A percentile compares a stretch with the other conserved stretches of the same genome.
phyloP scores from a whole-genome alignment of 768 basidiomycete species.

The Hemileccinum rubropunctum region DNA sequence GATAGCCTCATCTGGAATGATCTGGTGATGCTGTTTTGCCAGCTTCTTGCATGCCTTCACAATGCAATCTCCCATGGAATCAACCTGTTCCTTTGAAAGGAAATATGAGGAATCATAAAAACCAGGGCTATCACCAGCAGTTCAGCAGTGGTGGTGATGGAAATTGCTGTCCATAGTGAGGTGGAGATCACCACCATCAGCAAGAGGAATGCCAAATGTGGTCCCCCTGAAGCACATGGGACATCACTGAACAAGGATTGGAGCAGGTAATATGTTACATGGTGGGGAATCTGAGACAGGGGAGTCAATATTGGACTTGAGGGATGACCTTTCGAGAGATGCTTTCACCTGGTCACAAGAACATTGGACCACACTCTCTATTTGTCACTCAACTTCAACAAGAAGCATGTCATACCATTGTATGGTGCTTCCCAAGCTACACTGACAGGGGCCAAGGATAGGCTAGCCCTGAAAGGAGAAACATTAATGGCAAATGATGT shows the following conservation, averaged over 20 bases:
- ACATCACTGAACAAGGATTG: background rate
- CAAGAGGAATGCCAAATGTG: background rate
- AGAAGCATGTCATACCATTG: too few species aligned
- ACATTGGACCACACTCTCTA: too few species aligned
- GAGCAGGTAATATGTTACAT: too few species aligned
- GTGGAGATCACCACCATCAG: background rate
- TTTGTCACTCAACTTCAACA: too few species aligned
- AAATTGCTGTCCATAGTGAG: conserved; percentile 3
- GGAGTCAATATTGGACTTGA: too few species aligned
- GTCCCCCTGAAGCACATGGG: background rate
- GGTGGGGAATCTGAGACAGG: too few species aligned
- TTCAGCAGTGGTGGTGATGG: background rate
- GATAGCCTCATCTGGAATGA: conserved; percentile 34
- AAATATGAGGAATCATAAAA: conserved; percentile 27
- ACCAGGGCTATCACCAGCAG: background rate
- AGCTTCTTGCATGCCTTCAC: conserved; percentile 15
- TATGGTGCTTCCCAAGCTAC: too few species aligned
- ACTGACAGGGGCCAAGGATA: too few species aligned
- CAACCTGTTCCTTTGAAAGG: conserved; percentile 33
- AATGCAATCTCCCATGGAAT: conserved; percentile 30
- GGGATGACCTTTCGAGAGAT: too few species aligned
- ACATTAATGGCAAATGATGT: too few species aligned
- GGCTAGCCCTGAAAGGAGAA: too few species aligned
- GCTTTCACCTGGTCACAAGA: too few species aligned
- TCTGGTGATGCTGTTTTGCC: conserved; percentile 1